Conservation (phyloP, 371 early-diverging fungal genomes). For the Blastocladiella emersonii region DNA sequence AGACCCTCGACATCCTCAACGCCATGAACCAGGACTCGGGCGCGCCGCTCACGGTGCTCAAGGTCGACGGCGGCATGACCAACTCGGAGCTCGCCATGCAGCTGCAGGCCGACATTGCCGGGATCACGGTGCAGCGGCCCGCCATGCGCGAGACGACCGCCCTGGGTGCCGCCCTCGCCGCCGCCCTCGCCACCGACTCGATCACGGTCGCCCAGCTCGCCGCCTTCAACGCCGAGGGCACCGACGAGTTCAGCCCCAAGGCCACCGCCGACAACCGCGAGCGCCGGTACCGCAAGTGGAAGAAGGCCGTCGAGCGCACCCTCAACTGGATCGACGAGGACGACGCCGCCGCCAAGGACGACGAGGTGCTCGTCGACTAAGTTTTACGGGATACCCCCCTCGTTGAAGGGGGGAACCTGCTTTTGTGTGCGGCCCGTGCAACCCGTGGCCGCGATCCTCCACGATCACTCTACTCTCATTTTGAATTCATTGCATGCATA, state of each 20-base stretch:
- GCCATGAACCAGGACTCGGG: conserved; percentile 70
- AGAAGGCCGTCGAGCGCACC: conserved; percentile 65
- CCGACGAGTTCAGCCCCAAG: conserved; percentile 27
- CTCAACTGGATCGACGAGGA: conserved; percentile 37
- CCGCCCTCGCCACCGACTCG: conserved; percentile 65
- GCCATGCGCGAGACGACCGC: conserved; percentile 85
- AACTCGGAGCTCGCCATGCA: conserved; percentile 84
- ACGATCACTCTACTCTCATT: too few species aligned
- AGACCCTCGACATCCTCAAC: conserved; percentile 64
- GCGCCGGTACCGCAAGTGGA: conserved; percentile 57
- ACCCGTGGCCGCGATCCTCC: too few species aligned
- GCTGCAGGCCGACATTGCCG: conserved; percentile 74
- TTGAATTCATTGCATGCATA: too few species aligned
- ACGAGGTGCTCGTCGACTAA: neutral
- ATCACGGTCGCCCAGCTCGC: conserved; percentile 14
- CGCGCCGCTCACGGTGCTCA: conserved; percentile 44
- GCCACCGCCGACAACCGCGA: conserved; percentile 38
- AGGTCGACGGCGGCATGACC: conserved; percentile 87
- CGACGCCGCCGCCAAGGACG: neutral
- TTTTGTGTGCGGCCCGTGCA: too few species aligned
- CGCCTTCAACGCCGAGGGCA: conserved; percentile 19
- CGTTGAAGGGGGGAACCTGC: too few species aligned
- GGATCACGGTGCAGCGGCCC: conserved; percentile 73
- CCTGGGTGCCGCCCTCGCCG: conserved; percentile 86
- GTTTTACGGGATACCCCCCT: too few species aligned